Conservation (phyloP, 106 monocot genomes). For the Posidonia australis region DNA sequence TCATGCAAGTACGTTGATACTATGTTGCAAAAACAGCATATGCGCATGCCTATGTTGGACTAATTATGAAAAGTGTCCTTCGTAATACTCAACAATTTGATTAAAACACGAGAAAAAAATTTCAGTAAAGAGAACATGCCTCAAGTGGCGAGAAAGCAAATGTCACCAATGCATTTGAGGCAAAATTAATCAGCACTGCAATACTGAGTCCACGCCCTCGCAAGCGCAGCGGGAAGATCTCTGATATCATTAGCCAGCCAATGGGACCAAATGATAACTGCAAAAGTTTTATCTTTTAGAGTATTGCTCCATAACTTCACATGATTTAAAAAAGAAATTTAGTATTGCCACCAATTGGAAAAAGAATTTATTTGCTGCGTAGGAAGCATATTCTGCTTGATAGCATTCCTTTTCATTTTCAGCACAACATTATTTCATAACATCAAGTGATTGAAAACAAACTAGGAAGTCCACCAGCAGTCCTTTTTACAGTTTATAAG, state of each 20-base stretch:
- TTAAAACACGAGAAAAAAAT: neutral
- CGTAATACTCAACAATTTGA: neutral
- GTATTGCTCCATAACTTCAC: neutral
- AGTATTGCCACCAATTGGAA: too few species aligned
- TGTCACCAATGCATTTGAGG: constrained; percentile 88
- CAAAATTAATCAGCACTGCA: constrained; percentile 86
- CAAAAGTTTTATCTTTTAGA: constrained; percentile 15
- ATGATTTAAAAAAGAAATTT: neutral
- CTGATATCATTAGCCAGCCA: constrained; percentile 98
- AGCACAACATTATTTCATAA: too few species aligned
- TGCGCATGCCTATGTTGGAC: too few species aligned
- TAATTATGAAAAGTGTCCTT: too few species aligned
- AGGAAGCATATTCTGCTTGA: too few species aligned
- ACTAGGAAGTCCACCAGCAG: too few species aligned
- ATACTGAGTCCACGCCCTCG: constrained; percentile 87
- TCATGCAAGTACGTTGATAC: too few species aligned
- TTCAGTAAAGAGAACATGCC: constrained; percentile 29
- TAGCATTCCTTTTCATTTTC: too few species aligned
- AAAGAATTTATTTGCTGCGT: too few species aligned
- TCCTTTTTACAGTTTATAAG: too few species aligned
- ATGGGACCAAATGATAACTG: constrained; percentile 98
- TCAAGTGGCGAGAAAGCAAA: constrained; percentile 91
- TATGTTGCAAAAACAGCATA: too few species aligned
- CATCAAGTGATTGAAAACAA: too few species aligned
- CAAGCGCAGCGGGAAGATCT: constrained; percentile 74